These are phyloP conservation scores for Pezicula radicicola DNA, from an alignment of 2,329 filamentous ascomycete species.

Conservation along the genomic window DNA sequence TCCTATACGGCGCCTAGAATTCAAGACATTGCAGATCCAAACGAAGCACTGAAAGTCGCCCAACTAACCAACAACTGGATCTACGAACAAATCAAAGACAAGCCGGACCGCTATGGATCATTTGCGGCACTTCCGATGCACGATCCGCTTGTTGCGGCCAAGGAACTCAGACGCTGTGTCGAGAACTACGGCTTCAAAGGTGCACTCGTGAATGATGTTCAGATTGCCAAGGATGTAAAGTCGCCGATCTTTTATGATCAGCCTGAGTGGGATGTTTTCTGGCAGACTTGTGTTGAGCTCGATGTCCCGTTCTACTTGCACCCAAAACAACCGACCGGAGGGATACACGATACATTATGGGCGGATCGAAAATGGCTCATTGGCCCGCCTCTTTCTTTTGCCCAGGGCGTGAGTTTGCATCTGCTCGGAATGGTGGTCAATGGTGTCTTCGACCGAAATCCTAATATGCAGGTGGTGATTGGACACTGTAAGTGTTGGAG, in stretches of 20 bases:
- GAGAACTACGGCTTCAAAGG: conserved; percentile 59
- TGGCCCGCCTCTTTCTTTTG: conserved; percentile 56
- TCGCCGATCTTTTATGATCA: conserved; percentile 63
- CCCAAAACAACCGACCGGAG: conserved; percentile 52
- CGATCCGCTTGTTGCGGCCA: conserved; percentile 45
- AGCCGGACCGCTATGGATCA: conserved; percentile 39
- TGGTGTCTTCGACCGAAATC: conserved; percentile 47
- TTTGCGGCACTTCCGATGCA: conserved; percentile 50
- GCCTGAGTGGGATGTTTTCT: conserved; percentile 59
- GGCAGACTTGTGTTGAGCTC: conserved; percentile 53
- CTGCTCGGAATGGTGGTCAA: conserved; percentile 48
- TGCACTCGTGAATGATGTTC: conserved; percentile 59
- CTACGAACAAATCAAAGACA: conserved; percentile 16
- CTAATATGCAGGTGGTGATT: conserved; percentile 42
- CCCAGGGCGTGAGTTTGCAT: conserved; percentile 57
- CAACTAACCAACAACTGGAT: conserved; percentile 32
- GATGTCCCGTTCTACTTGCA: conserved; percentile 65
- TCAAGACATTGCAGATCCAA: conserved; percentile 40
- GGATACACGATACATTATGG: conserved; percentile 55
- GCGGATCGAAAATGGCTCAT: conserved; percentile 56
- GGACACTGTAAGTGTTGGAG: no score
- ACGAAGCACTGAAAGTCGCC: conserved; percentile 38
- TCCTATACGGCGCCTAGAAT: conserved; percentile 47
- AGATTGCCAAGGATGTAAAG: conserved; percentile 53
- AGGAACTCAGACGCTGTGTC: conserved; percentile 49